phyloP scores from a whole-genome alignment of 2,329 filamentous ascomycete species.

The Exophiala sideris region DNA sequence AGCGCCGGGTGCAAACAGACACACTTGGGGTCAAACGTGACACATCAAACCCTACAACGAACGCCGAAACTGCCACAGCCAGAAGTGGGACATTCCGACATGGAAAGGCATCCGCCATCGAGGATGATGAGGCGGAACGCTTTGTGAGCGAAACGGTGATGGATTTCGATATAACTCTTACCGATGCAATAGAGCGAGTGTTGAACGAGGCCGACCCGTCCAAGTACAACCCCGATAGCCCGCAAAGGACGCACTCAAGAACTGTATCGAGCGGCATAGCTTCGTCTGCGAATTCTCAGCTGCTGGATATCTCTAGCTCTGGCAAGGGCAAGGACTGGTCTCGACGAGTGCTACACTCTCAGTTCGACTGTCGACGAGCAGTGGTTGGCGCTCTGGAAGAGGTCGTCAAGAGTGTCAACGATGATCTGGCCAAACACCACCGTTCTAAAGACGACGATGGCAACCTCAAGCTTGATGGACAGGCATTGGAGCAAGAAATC shows the following conservation, averaged over 20 bases:
- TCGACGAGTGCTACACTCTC: slow-evolving; percentile 6
- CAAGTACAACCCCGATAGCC: slow-evolving; percentile 2
- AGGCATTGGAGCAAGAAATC: slow-evolving; percentile 27
- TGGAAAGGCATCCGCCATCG: neutral
- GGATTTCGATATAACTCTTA: slow-evolving; percentile 56
- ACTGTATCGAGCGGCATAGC: slow-evolving; percentile 26
- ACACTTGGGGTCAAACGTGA: neutral
- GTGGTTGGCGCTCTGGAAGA: slow-evolving; percentile 57
- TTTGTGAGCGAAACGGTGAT: slow-evolving; percentile 55
- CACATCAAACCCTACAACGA: neutral
- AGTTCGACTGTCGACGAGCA: slow-evolving; percentile 50
- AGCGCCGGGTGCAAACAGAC: slow-evolving; percentile 39
- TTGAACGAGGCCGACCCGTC: slow-evolving; percentile 31
- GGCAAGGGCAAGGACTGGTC: slow-evolving; percentile 8
- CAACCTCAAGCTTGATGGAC: slow-evolving; percentile 30
- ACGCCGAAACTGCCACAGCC: neutral
- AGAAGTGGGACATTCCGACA: neutral
- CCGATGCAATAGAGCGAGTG: slow-evolving; percentile 57
- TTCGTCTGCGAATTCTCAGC: slow-evolving; percentile 27
- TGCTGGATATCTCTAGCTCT: slow-evolving; percentile 16
- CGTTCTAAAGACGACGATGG: slow-evolving; percentile 31
- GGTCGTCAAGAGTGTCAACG: slow-evolving; percentile 54
- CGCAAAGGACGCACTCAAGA: slow-evolving; percentile 19
- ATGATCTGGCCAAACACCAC: slow-evolving; percentile 44
- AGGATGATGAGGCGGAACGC: slow-evolving; percentile 5